phyloP scores from a whole-genome alignment of 2,329 filamentous ascomycete genomes.

The Penicillium janthinellum region DNA sequence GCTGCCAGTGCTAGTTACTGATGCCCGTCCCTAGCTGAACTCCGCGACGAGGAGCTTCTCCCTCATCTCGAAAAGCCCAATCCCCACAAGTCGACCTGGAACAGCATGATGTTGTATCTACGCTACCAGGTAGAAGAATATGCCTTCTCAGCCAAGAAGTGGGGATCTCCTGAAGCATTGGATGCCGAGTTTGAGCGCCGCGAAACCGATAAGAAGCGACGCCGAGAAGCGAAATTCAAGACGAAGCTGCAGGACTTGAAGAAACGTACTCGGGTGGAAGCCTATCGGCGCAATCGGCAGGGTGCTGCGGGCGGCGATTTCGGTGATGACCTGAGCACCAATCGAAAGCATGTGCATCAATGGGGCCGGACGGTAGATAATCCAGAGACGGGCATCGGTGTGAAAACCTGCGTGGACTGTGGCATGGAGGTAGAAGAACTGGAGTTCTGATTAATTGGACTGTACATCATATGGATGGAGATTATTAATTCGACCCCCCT shows the following conservation, averaged over 20 bases:
- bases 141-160: slow-evolving; percentile 77
- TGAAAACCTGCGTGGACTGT: slow-evolving; percentile 72
- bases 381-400: slow-evolving; percentile 58
- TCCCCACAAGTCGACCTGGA: slow-evolving; percentile 93
- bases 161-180: slow-evolving; percentile 82
- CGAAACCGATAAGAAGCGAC: slow-evolving; percentile 74
- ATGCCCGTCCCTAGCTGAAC: slow-evolving; percentile 63
- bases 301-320: slow-evolving; percentile 58
- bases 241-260: slow-evolving; percentile 87
- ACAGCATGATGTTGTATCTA: slow-evolving; percentile 98
- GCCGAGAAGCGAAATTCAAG: slow-evolving; percentile 91
- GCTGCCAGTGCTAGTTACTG: slow-evolving; percentile 1
- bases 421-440: slow-evolving; percentile 69
- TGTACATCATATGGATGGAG: neutral
- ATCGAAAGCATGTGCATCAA: slow-evolving; percentile 81
- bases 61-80: slow-evolving; percentile 89
- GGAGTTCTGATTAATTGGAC: slow-evolving; percentile 39
- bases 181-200: slow-evolving; percentile 86
- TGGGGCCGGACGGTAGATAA: slow-evolving; percentile 67
- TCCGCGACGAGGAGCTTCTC: slow-evolving; percentile 83
- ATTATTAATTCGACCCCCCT: no score
- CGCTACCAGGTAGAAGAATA: slow-evolving; percentile 94
- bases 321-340: slow-evolving; percentile 71
- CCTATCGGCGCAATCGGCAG: slow-evolving; percentile 72
- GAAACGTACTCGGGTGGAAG: slow-evolving; percentile 88